phyloP scores from a whole-genome alignment of 805 yeast species.

The Yamadazyma insecticola region DNA sequence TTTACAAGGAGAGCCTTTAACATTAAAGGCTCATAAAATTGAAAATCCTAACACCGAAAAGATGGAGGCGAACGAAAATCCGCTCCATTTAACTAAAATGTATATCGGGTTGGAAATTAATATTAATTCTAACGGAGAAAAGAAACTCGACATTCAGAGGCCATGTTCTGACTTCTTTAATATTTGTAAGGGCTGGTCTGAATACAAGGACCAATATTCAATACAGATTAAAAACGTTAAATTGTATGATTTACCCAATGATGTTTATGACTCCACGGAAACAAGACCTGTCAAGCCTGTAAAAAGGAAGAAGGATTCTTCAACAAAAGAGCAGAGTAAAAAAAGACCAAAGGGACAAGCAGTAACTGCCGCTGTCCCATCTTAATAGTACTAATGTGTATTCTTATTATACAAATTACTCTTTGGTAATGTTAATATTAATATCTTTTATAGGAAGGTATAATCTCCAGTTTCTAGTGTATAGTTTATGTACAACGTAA shows the following conservation, averaged over 20 bases:
- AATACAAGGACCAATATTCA: constrained; percentile 56
- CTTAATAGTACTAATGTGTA: too few relatives aligned
- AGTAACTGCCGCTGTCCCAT: too few relatives aligned
- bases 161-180: constrained; percentile 89
- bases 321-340: constrained; percentile 1
- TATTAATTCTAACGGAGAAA: constrained; percentile 39
- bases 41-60: constrained; percentile 4
- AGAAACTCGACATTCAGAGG: constrained; percentile 72
- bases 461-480: constrained; percentile 27
- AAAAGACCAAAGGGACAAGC: constrained; percentile 1
- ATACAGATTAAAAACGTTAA: constrained; percentile 62
- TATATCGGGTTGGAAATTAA: constrained; percentile 72
- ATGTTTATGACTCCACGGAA: constrained; percentile 75
- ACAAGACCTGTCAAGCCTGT: constrained; percentile 59
- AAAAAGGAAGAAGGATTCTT: constrained; percentile 13
- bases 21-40: constrained; percentile 3
- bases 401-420: neutral
- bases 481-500: constrained; percentile 38
- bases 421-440: constrained; percentile 21
- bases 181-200: constrained; percentile 69
- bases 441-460: constrained; percentile 26
- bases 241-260: constrained; percentile 75
- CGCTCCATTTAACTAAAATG: constrained; percentile 63
- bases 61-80: too few relatives aligned
- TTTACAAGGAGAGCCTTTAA: constrained; percentile 5